These are phyloP conservation scores for Glutinoglossum americanum DNA, from an alignment of 495 filamentous ascomycete genomes.

Conservation along the genomic window DNA sequence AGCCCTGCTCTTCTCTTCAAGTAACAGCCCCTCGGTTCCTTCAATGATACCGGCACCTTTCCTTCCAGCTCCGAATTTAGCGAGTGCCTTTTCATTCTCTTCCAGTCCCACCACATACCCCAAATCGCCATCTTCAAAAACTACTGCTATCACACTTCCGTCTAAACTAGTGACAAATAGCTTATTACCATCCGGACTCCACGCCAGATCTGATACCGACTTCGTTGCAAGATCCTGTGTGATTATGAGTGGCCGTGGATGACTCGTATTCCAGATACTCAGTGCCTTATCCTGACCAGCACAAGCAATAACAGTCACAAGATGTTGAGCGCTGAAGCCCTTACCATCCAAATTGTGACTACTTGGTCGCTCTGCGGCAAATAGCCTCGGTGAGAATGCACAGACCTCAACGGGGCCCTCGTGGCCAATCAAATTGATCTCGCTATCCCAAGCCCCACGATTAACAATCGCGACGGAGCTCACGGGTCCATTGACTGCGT, in stretches of 20 bases:
- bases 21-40: slow-evolving; percentile 60
- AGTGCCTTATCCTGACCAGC: slow-evolving; percentile 91
- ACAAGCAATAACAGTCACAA: slow-evolving; percentile 91
- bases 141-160: slow-evolving; percentile 56
- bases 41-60: slow-evolving; percentile 76
- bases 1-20: slow-evolving; percentile 83
- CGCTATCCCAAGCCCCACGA: slow-evolving; percentile 77
- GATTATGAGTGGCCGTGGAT: slow-evolving; percentile 71
- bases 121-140: slow-evolving; percentile 51
- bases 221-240: slow-evolving; percentile 73
- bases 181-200: slow-evolving; percentile 79
- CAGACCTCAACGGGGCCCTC: slow-evolving; percentile 94
- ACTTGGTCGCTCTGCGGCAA: slow-evolving; percentile 43
- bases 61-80: slow-evolving; percentile 75
- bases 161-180: slow-evolving; percentile 74
- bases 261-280: slow-evolving; percentile 93
- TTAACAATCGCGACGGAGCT: slow-evolving; percentile 93
- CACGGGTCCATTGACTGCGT: slow-evolving; percentile 90
- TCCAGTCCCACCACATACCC: slow-evolving; percentile 52
- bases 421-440: slow-evolving; percentile 93
- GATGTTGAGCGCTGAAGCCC: slow-evolving; percentile 17
- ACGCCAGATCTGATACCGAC: slow-evolving; percentile 80
- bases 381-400: slow-evolving; percentile 83
- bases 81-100: slow-evolving; percentile 79
- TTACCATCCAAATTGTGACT: slow-evolving; percentile 23